phyloP scores from a whole-genome alignment of 306 rosid genomes.

The Crotalaria pallida region DNA sequence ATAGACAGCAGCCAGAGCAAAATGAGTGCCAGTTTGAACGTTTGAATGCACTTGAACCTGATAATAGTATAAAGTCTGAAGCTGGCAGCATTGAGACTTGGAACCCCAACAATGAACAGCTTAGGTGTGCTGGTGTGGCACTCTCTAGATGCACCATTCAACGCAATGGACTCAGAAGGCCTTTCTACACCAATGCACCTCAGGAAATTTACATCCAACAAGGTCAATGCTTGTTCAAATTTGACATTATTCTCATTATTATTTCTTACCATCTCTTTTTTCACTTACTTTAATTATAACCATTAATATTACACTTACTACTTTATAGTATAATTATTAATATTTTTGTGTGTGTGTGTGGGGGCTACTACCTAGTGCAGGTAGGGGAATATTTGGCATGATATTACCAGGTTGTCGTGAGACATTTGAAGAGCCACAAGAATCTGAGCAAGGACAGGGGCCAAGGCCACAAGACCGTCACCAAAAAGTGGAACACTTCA shows the following conservation, averaged over 20 bases:
- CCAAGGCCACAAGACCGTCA: conserved; percentile 15
- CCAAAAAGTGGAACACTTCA: conserved; percentile 28
- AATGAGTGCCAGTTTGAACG: conserved; percentile 23
- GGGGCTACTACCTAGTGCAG: no score
- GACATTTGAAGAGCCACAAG: conserved; percentile 31
- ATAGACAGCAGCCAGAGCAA: neutral
- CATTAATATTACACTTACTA: no score
- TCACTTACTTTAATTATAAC: no score
- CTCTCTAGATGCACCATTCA: conserved; percentile 23
- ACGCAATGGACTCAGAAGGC: conserved; percentile 20
- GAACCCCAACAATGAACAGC: conserved; percentile 25
- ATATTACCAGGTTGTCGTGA: conserved; percentile 26
- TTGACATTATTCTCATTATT: neutral
- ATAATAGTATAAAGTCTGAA: neutral
- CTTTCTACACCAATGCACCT: conserved; percentile 30
- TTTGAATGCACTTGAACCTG: conserved; percentile 20
- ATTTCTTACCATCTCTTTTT: no score
- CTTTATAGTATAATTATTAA: no score
- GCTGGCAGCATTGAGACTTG: conserved; percentile 32
- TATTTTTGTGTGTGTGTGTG: no score
- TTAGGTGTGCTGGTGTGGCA: conserved; percentile 25
- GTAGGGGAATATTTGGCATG: conserved; percentile 20
- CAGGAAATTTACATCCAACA: conserved; percentile 24
- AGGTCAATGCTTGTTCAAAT: conserved; percentile 7
- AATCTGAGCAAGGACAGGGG: neutral